These are phyloP conservation scores for Cutaneotrichosporon sp. DNA, from an alignment of 1,284 basidiomycete genomes.

Conservation along the genomic window DNA sequence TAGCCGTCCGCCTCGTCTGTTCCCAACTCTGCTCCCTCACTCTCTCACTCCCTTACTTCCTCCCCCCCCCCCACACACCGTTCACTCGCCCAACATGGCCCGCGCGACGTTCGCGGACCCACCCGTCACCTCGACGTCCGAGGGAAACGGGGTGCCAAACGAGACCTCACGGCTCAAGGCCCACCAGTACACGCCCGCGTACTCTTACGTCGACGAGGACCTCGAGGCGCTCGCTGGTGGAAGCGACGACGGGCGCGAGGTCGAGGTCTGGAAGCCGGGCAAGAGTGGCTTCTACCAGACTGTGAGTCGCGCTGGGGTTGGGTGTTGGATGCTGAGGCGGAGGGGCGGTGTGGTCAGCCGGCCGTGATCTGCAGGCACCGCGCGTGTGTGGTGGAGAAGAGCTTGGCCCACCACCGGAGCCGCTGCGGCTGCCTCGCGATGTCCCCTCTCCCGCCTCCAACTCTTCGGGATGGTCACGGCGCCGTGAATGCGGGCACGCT, in stretches of 20 bases:
- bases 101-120: constrained; percentile 2
- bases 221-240: constrained; percentile 7
- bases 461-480: too few relatives aligned
- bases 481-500: too few relatives aligned
- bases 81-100: background rate
- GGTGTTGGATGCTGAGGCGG: constrained; percentile 54
- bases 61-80: background rate
- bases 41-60: background rate
- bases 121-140: background rate
- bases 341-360: background rate
- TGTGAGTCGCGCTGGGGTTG: constrained; percentile 54
- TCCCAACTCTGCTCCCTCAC: background rate
- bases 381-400: background rate
- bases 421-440: too few relatives aligned
- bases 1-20: too few relatives aligned
- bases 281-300: constrained; percentile 76
- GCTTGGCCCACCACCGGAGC: too few relatives aligned
- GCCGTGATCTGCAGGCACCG: background rate
- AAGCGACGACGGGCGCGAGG: constrained; percentile 33
- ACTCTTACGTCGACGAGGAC: constrained; percentile 22
- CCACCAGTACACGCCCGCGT: constrained; percentile 4
- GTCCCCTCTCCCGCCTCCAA: too few relatives aligned
- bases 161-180: constrained; percentile 14
- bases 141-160: background rate
- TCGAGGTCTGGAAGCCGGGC: constrained; percentile 55